A percentile compares a stretch with the other conserved stretches of the same genome.
Evolutionary conservation across 2,329 filamentous ascomycete genomes (phyloP).

Genomic region (Cladosporium colombiae): DNA sequence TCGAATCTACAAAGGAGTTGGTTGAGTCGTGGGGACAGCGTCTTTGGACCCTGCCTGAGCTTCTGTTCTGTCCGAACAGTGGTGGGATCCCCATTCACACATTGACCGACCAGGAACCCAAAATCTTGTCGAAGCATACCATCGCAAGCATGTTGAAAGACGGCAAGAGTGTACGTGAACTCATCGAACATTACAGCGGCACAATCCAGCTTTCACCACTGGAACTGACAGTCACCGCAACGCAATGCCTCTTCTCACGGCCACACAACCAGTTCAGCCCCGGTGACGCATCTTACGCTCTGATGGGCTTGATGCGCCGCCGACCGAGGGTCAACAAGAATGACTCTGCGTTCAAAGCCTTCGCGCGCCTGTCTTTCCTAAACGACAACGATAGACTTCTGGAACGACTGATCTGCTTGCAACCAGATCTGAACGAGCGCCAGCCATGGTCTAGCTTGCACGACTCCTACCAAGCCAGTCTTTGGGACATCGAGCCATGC

Average conservation of each 20-base stretch:
- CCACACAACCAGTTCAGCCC: slow-evolving; percentile 1
- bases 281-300: slow-evolving; percentile 48
- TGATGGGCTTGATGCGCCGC: slow-evolving; percentile 49
- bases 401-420: slow-evolving; percentile 48
- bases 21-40: not conserved
- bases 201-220: slow-evolving; percentile 1
- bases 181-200: slow-evolving; percentile 2
- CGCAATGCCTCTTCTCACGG: not conserved
- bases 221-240: slow-evolving; percentile 1
- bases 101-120: not conserved
- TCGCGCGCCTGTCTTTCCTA: slow-evolving; percentile 49
- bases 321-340: slow-evolving; percentile 42
- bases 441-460: slow-evolving; percentile 45
- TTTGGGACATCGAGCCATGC: slow-evolving; percentile 49
- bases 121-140: not conserved
- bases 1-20: not conserved
- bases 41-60: not conserved
- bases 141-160: slow-evolving; percentile 1
- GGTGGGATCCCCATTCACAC: not conserved
- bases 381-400: slow-evolving; percentile 50
- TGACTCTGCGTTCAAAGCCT: slow-evolving; percentile 51
- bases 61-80: not conserved
- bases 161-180: not conserved
- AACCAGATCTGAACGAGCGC: slow-evolving; percentile 34
- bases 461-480: slow-evolving; percentile 44